phyloP scores from a whole-genome alignment of 1,284 basidiomycete genomes.

The Phylloporus gajari region DNA sequence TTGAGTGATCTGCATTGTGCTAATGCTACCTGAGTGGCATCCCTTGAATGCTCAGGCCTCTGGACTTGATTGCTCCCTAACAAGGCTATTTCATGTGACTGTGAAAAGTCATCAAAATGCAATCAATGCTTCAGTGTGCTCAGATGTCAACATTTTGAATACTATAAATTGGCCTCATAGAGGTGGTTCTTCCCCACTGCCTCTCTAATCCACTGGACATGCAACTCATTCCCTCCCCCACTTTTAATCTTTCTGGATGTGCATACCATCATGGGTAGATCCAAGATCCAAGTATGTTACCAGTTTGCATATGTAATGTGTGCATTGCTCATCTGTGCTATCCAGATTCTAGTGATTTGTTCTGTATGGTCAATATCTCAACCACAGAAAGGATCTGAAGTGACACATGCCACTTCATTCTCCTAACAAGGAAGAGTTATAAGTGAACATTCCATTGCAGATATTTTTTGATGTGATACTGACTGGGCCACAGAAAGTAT shows the following conservation, averaged over 20 bases:
- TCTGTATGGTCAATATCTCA: slow-evolving; percentile 16
- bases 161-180: not conserved
- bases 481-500: slow-evolving; percentile 35
- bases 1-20: not conserved
- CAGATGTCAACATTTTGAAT: not conserved
- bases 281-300: not conserved
- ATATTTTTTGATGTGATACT: not conserved
- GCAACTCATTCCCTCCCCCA: not conserved
- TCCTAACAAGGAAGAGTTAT: slow-evolving; percentile 28
- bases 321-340: slow-evolving; percentile 10
- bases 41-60: not conserved
- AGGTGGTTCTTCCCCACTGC: too few species aligned
- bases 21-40: not conserved
- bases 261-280: not conserved
- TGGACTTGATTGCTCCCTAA: not conserved
- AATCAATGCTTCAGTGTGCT: not conserved
- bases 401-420: slow-evolving; percentile 32
- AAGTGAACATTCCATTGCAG: slow-evolving; percentile 6
- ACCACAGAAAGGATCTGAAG: slow-evolving; percentile 31
- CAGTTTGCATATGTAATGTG: not conserved
- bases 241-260: not conserved
- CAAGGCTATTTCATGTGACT: not conserved
- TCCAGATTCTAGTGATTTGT: slow-evolving; percentile 26
- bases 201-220: not conserved
- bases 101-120: not conserved